A percentile compares a stretch with the other conserved stretches of the same genome.
phyloP scores from a whole-genome alignment of 305 asterid genomes.

The Plantago rigida region DNA sequence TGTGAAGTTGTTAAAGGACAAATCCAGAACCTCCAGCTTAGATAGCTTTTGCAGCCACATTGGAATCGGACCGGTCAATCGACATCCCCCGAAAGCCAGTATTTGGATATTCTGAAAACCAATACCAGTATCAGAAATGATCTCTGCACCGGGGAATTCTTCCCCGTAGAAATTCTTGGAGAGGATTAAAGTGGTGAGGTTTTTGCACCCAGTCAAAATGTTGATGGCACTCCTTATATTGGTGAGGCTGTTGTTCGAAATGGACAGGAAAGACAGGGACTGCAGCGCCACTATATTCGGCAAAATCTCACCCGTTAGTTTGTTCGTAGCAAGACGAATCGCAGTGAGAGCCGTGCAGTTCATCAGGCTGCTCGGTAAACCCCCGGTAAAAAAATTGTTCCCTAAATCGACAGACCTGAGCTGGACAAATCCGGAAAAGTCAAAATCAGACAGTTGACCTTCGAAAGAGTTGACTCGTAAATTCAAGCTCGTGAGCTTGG shows the following conservation, averaged over 20 bases:
- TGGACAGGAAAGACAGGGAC: constrained; percentile 67
- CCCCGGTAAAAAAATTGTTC: constrained; percentile 54
- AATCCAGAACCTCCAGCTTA: constrained; percentile 63
- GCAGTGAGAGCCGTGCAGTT: constrained; percentile 65
- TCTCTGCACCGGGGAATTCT: constrained; percentile 38
- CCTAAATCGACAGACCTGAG: constrained; percentile 69
- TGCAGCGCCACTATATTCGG: constrained; percentile 45
- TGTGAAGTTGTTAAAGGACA: constrained; percentile 48
- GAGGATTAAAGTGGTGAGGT: constrained; percentile 55
- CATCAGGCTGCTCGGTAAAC: constrained; percentile 57
- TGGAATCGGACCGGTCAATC: constrained; percentile 58
- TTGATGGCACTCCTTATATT: constrained; percentile 56
- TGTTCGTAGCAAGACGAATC: constrained; percentile 63
- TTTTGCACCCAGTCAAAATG: constrained; percentile 56
- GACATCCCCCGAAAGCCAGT: constrained; percentile 73
- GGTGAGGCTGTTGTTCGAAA: constrained; percentile 66
- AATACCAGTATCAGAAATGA: constrained; percentile 31
- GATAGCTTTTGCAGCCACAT: constrained; percentile 50
- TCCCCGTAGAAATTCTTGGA: constrained; percentile 64
- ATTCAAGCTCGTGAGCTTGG: constrained; percentile 48
- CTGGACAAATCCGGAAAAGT: constrained; percentile 56
- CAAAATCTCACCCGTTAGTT: constrained; percentile 53
- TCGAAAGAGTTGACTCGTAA: constrained; percentile 57
- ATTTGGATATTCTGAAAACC: constrained; percentile 50
- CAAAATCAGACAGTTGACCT: constrained; percentile 62